Base-by-base conservation (phyloP, 768 basidiomycete genomes). In the Boletus tomentosulus region DNA sequence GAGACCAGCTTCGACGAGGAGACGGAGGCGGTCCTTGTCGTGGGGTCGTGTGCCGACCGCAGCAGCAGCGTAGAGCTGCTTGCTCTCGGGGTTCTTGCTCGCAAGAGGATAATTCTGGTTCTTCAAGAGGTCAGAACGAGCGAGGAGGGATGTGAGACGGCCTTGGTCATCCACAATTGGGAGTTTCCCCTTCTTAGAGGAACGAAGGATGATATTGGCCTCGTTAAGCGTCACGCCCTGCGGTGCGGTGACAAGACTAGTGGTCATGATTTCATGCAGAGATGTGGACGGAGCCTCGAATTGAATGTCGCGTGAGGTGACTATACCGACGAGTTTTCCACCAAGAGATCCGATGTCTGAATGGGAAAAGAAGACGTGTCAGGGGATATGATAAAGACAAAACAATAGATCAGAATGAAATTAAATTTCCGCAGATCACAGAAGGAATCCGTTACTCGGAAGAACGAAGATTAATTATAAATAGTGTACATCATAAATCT, bases 131-230 rank as follows among this genome's bases (percentile, higher is more conserved):
- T 99, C 96, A 47, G 95, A 98, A 53, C 95, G 93, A 2, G 96
- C 93, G 52, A 99, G 86, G 59, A 99, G 91, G 19, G 87, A 85
- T 28, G 81, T 76, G 51, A 92, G 85, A 54, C 82, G 75, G 46
- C 87, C 86, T 44, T 80, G 64, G 9, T 68, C 57, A 70, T 92
- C 84, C 60, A 91, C 75, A 65, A 92, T 85, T 34, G 95, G 97
- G 2, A 98, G 84, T 69, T 99, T 99, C 49, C 97, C 97, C 77
- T 97, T 98, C 71, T 98, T 98, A 28, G 88, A 96, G 69, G 91
- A 86, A 38, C 95, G 92, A 24, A 99, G 86, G 65, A 99, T 89
- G 66, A 84, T 77, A 76, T 99, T 98, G 57, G 97, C 97, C 71
- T 97, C 86, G 34, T 80, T 66, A 41, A 99, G 86, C 4, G 92